Evolutionary conservation across 129 eudicot species (phyloP).

Genomic region (Pulicaria dysenterica): DNA sequence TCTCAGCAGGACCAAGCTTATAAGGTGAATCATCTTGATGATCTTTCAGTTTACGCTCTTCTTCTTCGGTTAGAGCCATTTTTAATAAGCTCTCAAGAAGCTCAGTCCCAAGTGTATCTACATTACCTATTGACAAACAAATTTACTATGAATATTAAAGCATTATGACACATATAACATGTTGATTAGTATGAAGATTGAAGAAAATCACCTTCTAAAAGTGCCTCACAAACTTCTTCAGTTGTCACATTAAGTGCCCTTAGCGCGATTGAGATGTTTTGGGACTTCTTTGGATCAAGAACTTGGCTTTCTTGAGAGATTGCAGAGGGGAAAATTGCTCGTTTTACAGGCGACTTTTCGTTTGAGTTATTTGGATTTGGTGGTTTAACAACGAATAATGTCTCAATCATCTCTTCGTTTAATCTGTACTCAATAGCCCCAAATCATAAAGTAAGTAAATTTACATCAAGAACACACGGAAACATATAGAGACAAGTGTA

Average conservation of each 20-base stretch:
- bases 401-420: slow-evolving; percentile 97
- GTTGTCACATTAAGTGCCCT: slow-evolving; percentile 81
- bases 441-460: slow-evolving; percentile 9
- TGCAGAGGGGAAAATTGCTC: slow-evolving; percentile 48
- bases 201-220: slow-evolving; percentile 69
- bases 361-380: slow-evolving; percentile 46
- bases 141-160: background rate
- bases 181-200: background rate
- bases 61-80: slow-evolving; percentile 95
- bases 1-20: slow-evolving; percentile 91
- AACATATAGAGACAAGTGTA: background rate
- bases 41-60: slow-evolving; percentile 79
- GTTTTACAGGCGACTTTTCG: slow-evolving; percentile 40
- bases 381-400: slow-evolving; percentile 72
- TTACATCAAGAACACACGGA: slow-evolving; percentile 12
- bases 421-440: slow-evolving; percentile 54
- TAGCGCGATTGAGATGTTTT: slow-evolving; percentile 77
- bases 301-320: slow-evolving; percentile 63
- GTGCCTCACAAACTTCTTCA: slow-evolving; percentile 89
- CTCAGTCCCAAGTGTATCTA: slow-evolving; percentile 77
- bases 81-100: slow-evolving; percentile 86
- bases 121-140: slow-evolving; percentile 62
- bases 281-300: slow-evolving; percentile 93
- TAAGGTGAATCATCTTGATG: slow-evolving; percentile 68
- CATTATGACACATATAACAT: background rate